These are phyloP conservation scores for Cucumis hystrix DNA, from an alignment of 306 rosid species.

Conservation along the genomic window DNA sequence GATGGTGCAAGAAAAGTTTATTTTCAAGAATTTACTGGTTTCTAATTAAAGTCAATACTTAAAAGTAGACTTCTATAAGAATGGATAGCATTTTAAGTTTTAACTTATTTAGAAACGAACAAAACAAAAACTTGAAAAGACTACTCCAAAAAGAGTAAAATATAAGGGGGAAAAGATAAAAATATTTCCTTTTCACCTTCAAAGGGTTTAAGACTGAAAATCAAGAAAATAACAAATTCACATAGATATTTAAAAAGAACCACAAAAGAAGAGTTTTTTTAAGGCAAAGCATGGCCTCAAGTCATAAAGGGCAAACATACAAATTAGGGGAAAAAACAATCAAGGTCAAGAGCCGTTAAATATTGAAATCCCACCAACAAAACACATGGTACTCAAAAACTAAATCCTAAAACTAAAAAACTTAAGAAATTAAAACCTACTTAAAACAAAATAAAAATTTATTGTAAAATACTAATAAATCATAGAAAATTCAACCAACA, in stretches of 20 bases:
- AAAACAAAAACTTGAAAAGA: neutral
- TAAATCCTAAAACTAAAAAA: too few relatives aligned
- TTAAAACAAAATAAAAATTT: too few relatives aligned
- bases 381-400: too few relatives aligned
- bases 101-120: neutral
- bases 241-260: neutral
- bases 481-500: too few relatives aligned
- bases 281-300: neutral
- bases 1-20: neutral
- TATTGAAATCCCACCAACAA: constrained; percentile 30
- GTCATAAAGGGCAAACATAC: constrained; percentile 1
- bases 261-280: neutral
- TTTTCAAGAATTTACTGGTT: neutral
- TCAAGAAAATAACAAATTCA: neutral
- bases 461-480: too few relatives aligned
- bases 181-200: neutral
- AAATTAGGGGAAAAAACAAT: constrained; percentile 7
- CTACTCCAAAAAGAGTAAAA: neutral
- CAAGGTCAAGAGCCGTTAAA: neutral
- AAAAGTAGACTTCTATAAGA: neutral
- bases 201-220: neutral
- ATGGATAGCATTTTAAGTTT: neutral
- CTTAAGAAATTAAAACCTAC: too few relatives aligned
- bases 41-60: neutral
- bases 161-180: neutral